phyloP scores from a whole-genome alignment of 768 basidiomycete species.

The Serpula lacrymans region DNA sequence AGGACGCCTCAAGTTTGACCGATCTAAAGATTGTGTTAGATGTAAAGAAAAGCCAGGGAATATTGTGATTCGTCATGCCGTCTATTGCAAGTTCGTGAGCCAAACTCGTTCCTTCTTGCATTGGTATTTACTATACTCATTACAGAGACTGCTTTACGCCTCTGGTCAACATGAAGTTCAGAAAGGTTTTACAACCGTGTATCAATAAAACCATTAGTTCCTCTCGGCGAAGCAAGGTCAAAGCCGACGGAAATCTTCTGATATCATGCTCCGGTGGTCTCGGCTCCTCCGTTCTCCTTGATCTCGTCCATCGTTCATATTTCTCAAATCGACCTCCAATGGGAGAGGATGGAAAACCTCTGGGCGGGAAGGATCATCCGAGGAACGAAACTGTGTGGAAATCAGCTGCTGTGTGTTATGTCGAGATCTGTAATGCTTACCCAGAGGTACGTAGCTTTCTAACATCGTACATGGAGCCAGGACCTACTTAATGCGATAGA shows the following conservation, averaged over 20 bases:
- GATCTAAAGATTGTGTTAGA: conserved; percentile 64
- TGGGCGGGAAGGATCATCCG: conserved; percentile 66
- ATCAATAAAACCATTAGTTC: conserved; percentile 56
- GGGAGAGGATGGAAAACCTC: conserved; percentile 27
- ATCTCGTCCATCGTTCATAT: conserved; percentile 62
- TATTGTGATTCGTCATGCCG: conserved; percentile 72
- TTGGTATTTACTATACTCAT: conserved; percentile 1
- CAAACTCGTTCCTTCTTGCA: background rate
- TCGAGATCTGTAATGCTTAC: conserved; percentile 63
- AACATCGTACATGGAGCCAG: background rate
- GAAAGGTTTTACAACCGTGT: conserved; percentile 58
- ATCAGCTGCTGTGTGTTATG: conserved; percentile 61
- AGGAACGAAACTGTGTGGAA: conserved; percentile 60
- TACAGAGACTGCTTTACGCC: conserved; percentile 64
- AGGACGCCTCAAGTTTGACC: conserved; percentile 70
- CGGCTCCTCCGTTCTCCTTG: conserved; percentile 69
- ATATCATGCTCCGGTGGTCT: conserved; percentile 79
- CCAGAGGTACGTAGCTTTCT: conserved; percentile 46
- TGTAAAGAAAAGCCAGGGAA: conserved; percentile 67
- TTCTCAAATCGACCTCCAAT: conserved; percentile 32
- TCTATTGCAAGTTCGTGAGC: conserved; percentile 78
- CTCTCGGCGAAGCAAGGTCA: conserved; percentile 55
- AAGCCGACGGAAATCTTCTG: conserved; percentile 65
- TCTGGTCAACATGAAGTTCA: conserved; percentile 60
- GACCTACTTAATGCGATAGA: conserved; percentile 33